A percentile compares a stretch with the other conserved stretches of the same genome.
These are phyloP conservation scores for Penicillium sp. DNA, from an alignment of 2,329 filamentous ascomycete genomes.

Conservation along the genomic window DNA sequence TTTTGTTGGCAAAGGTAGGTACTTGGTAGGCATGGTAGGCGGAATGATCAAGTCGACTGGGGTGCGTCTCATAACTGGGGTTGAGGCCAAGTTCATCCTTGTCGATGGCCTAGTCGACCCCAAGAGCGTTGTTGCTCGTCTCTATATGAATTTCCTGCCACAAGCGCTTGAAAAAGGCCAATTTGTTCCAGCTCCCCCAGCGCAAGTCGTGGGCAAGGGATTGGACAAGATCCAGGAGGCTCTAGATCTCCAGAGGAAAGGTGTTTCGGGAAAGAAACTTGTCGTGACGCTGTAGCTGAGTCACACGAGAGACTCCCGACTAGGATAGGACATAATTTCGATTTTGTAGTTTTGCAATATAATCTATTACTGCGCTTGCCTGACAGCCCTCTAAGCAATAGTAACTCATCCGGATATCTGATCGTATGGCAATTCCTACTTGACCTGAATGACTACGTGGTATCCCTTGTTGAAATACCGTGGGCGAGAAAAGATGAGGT, in stretches of 20 bases:
- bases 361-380: no score
- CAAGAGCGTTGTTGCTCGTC: constrained; percentile 18
- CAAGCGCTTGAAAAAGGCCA: constrained; percentile 38
- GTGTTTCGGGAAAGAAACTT: constrained; percentile 47
- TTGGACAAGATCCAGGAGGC: constrained; percentile 46
- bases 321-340: no score
- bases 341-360: no score
- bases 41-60: constrained; percentile 1
- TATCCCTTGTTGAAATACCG: no score
- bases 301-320: no score
- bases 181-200: constrained; percentile 42
- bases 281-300: constrained; percentile 2
- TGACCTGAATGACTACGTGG: no score
- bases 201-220: constrained; percentile 43
- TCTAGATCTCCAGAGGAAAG: constrained; percentile 38
- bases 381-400: no score
- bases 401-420: no score
- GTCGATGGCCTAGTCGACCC: constrained; percentile 11
- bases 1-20: background rate
- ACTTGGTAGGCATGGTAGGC: background rate
- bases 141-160: constrained; percentile 45
- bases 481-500: no score
- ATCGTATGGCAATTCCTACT: no score
- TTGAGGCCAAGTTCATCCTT: constrained; percentile 19
- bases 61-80: constrained; percentile 8